Evolutionary conservation across 2,329 filamentous ascomycete genomes (phyloP), one percentile per base, ranked within the genome.

Genomic region (Purpureocillium takamizusanense): DNA sequence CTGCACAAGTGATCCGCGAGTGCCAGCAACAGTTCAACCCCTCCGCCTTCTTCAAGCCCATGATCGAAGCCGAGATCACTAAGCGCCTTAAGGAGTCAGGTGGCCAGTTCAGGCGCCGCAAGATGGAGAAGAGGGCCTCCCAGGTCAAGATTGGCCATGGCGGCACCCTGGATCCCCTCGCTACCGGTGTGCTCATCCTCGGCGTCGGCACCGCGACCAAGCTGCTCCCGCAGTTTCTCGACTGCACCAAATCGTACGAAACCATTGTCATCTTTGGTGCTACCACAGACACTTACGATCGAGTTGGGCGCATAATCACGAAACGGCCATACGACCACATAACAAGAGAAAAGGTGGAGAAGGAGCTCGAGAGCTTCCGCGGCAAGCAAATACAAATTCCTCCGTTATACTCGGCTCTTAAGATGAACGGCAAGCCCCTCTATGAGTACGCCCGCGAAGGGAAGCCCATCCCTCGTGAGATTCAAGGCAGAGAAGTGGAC

Each of bases 391-490:
- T 85, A 67, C 92, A 98, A 67, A 81, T 86, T 49, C 92, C 92
- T 29, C 90, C 90, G 6, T 76, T 98, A 15, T 98, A 89, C 62
- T 95, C 87, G 23, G 92, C 92, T 9, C 70, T 97, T 44, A 89
- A 90, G 60, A 86, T 95, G 60, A 78, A 95, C 49, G 92, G 92
- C 2, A 95, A 95, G 68, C 84, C 86, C 27, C 71, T 95, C 35
- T 98, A 98, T 58, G 89, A 98, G 63, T 97, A 97, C 61, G 92
- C 92, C 15, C 75, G 92, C 35, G 86, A 89, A 57, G 92, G 92
- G 13, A 87, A 83, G 54, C 78, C 86, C 28, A 81, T 95, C 13
- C 92, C 92, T 0, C 71, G 83, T 40, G 83, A 94, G 57, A 92
- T 98, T 42, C 72, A 88, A 56, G 78, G 83, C 38, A 70, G 90